These are phyloP conservation scores for Daldinia eschscholtzii DNA, from an alignment of 2,329 filamentous ascomycete species.

Conservation along the genomic window DNA sequence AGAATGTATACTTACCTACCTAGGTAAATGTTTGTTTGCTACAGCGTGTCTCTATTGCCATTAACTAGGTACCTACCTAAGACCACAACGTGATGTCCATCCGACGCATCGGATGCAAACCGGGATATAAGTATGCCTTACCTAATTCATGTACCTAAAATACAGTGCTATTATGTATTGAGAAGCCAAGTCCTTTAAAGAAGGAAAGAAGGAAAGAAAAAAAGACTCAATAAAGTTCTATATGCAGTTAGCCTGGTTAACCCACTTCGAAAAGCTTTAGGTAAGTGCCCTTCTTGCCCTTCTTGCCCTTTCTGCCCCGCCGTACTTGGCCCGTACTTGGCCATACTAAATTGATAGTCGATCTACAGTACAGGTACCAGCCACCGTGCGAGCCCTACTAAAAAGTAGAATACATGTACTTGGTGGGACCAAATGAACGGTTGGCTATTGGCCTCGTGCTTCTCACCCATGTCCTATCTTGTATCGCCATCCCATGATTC, in stretches of 20 bases:
- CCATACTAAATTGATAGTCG: not conserved
- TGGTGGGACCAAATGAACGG: constrained; percentile 25
- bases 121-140: not conserved
- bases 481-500: constrained; percentile 45
- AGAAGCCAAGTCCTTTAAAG: not conserved
- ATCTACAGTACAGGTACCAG: constrained; percentile 29
- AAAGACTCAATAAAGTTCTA: not conserved
- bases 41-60: not conserved
- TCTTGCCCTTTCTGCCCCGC: not conserved
- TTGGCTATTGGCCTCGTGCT: constrained; percentile 43
- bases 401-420: not conserved
- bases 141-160: not conserved
- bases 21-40: not conserved
- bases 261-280: not conserved
- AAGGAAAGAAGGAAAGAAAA: not conserved
- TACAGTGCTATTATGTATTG: not conserved
- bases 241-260: constrained; percentile 4
- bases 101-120: not conserved
- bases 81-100: constrained; percentile 3
- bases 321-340: not conserved
- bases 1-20: not conserved
- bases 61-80: not conserved
- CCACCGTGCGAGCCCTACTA: constrained; percentile 34
- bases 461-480: constrained; percentile 35
- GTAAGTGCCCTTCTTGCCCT: too few relatives aligned